These are phyloP conservation scores for Phaeosphaeria sp. DNA, from an alignment of 2,329 filamentous ascomycete species.

Conservation along the genomic window DNA sequence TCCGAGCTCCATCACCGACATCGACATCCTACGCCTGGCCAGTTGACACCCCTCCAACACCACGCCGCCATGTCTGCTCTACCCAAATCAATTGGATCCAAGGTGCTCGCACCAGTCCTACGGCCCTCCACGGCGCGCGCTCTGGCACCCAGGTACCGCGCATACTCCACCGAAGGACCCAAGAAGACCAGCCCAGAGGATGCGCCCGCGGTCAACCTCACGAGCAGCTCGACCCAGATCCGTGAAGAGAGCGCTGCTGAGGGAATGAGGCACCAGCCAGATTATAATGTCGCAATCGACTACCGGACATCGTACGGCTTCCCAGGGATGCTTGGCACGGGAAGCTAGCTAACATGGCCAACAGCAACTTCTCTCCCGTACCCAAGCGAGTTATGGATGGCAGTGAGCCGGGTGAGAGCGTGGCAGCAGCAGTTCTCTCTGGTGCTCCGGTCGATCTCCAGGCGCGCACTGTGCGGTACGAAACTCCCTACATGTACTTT, in stretches of 20 bases:
- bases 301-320: slow-evolving; percentile 84
- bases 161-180: slow-evolving; percentile 38
- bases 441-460: slow-evolving; percentile 94
- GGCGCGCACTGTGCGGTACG: slow-evolving; percentile 89
- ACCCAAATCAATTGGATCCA: slow-evolving; percentile 49
- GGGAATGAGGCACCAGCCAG: slow-evolving; percentile 71
- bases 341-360: slow-evolving; percentile 27
- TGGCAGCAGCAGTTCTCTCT: slow-evolving; percentile 85
- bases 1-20: slow-evolving; percentile 23
- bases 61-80: slow-evolving; percentile 48
- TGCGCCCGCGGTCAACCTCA: slow-evolving; percentile 43
- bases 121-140: slow-evolving; percentile 33
- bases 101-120: slow-evolving; percentile 46
- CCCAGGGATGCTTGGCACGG: background rate
- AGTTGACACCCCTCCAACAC: slow-evolving; percentile 20
- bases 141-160: slow-evolving; percentile 35
- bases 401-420: slow-evolving; percentile 76
- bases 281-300: slow-evolving; percentile 82
- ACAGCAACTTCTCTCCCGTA: slow-evolving; percentile 86
- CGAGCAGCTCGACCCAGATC: slow-evolving; percentile 57
- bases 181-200: slow-evolving; percentile 44
- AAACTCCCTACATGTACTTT: background rate
- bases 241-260: slow-evolving; percentile 58
- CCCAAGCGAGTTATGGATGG: slow-evolving; percentile 90
- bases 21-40: slow-evolving; percentile 17